phyloP scores from a whole-genome alignment of 352 stramenopile species.

The Lagenidium sp. region DNA sequence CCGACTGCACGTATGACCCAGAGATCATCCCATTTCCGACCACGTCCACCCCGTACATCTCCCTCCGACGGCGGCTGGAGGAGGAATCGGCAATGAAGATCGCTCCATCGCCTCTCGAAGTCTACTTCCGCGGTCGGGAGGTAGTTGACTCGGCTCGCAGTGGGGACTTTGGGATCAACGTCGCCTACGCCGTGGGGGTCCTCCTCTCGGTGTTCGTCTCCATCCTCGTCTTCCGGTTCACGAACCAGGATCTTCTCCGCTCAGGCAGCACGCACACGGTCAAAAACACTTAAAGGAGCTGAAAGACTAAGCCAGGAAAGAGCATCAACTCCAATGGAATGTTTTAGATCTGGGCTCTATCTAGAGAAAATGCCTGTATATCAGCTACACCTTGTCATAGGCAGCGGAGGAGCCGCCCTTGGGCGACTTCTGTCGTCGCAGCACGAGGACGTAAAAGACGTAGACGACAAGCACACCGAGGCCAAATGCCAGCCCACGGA shows the following conservation, averaged over 20 bases:
- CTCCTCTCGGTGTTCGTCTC: constrained; percentile 32
- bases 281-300: constrained; percentile 19
- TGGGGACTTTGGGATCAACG: too few relatives aligned
- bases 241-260: constrained; percentile 20
- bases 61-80: constrained; percentile 12
- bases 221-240: constrained; percentile 52
- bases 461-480: constrained; percentile 79
- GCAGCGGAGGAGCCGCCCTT: constrained; percentile 27
- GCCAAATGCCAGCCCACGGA: constrained; percentile 64
- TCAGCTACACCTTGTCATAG: constrained; percentile 83
- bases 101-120: constrained; percentile 8
- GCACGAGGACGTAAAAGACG: constrained; percentile 67
- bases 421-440: constrained; percentile 35
- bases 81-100: background rate
- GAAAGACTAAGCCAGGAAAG: background rate
- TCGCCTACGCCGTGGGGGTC: constrained; percentile 26
- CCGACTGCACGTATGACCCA: constrained; percentile 47
- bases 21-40: constrained; percentile 24
- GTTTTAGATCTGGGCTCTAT: too few relatives aligned
- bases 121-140: constrained; percentile 11
- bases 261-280: background rate
- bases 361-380: too few relatives aligned
- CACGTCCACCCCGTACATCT: constrained; percentile 8
- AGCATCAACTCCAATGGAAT: too few relatives aligned
- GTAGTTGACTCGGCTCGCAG: background rate